Conservation (phyloP, 371 early-diverging fungal genomes). For the Saksenaea vasiformis region DNA sequence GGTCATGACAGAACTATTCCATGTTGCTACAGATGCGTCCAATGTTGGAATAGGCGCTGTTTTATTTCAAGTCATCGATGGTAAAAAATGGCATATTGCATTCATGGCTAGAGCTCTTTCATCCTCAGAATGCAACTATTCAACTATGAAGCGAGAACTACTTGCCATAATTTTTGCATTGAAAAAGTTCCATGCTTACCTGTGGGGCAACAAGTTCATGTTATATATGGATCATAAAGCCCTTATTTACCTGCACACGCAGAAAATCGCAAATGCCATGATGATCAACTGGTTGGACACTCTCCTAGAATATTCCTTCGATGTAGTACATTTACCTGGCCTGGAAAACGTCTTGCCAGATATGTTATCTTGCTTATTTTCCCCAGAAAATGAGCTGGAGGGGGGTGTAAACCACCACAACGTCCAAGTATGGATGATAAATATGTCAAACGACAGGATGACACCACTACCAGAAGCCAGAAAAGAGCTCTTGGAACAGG, state of each 20-base stretch:
- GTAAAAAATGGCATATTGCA: conserved; percentile 22
- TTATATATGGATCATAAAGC: conserved; percentile 27
- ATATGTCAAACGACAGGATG: neutral
- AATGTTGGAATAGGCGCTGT: conserved; percentile 33
- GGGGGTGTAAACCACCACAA: conserved; percentile 4
- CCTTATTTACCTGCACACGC: conserved; percentile 21
- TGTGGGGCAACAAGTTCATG: conserved; percentile 29
- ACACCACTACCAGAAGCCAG: neutral
- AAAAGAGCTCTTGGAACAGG: neutral
- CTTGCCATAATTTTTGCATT: conserved; percentile 28
- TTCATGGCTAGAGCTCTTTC: conserved; percentile 38
- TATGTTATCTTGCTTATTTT: neutral
- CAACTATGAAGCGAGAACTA: conserved; percentile 28
- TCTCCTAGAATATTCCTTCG: conserved; percentile 23
- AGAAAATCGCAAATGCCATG: conserved; percentile 25
- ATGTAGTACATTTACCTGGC: conserved; percentile 21
- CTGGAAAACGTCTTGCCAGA: conserved; percentile 13
- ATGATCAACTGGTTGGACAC: conserved; percentile 30
- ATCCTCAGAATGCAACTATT: conserved; percentile 23
- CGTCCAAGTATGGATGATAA: conserved; percentile 25
- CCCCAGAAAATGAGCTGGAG: neutral
- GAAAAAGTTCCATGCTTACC: conserved; percentile 26
- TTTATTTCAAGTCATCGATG: conserved; percentile 26
- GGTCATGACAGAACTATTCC: conserved; percentile 18
- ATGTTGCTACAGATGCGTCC: conserved; percentile 37